Percentiles rank a stretch among this genome's conserved stretches.
Conservation (phyloP, 2,329 filamentous ascomycete species). For the Phialophora expanda region DNA sequence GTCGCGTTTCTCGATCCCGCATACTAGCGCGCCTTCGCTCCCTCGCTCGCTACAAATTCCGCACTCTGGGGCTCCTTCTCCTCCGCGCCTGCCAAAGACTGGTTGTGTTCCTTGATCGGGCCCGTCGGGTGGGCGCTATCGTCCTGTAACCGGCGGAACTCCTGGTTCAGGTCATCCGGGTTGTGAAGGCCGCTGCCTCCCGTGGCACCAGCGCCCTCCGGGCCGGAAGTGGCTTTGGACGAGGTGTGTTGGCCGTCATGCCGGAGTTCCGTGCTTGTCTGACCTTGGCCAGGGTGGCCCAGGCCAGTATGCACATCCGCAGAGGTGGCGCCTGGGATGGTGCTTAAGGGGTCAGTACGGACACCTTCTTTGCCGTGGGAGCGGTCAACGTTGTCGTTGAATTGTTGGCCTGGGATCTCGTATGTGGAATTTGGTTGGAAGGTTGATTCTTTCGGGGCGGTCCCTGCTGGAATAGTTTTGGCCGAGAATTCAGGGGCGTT, state of each 20-base stretch:
- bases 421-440: conserved; percentile 37
- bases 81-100: conserved; percentile 30
- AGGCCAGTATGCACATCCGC: conserved; percentile 59
- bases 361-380: conserved; percentile 50
- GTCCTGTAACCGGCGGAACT: conserved; percentile 29
- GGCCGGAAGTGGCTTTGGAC: conserved; percentile 50
- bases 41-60: conserved; percentile 28
- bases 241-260: conserved; percentile 53
- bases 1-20: conserved; percentile 14
- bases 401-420: conserved; percentile 48
- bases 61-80: conserved; percentile 23
- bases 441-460: conserved; percentile 62
- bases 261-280: conserved; percentile 55
- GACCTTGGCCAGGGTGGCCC: conserved; percentile 58
- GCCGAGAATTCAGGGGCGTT: conserved; percentile 69
- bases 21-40: conserved; percentile 15
- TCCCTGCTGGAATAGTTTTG: conserved; percentile 65
- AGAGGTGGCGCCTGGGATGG: conserved; percentile 59
- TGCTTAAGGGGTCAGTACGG: conserved; percentile 52
- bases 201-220: conserved; percentile 51
- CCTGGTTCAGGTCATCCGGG: conserved; percentile 23
- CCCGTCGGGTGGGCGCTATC: conserved; percentile 25
- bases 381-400: conserved; percentile 49
- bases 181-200: conserved; percentile 29
- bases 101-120: conserved; percentile 30